Evolutionary conservation across 345 rosid genomes (phyloP).

Genomic region (Populus euphratica): DNA sequence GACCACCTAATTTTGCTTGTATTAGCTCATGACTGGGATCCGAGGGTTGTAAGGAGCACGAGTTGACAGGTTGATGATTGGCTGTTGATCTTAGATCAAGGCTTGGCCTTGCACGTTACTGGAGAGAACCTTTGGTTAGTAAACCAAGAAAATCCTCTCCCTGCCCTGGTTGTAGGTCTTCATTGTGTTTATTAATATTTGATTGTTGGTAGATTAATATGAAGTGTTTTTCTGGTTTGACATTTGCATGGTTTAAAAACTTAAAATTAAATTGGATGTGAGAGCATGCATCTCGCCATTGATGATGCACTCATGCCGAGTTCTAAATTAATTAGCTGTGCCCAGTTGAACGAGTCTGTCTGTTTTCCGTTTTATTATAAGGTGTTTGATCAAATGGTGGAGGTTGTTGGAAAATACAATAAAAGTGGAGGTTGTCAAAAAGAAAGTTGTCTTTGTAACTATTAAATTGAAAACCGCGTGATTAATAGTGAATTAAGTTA

Average conservation of each 20-base stretch:
- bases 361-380: background rate
- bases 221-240: background rate
- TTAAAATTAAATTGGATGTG: background rate
- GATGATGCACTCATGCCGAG: background rate
- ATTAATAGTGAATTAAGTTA: too few relatives aligned
- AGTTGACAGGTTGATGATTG: constrained; percentile 6
- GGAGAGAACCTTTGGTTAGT: background rate
- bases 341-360: background rate
- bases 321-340: background rate
- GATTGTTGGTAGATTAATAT: background rate
- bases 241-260: background rate
- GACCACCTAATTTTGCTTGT: constrained; percentile 1
- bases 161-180: background rate
- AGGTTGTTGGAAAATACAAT: background rate
- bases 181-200: background rate
- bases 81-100: background rate
- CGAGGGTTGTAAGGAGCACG: background rate
- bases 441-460: too few relatives aligned
- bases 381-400: background rate
- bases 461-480: too few relatives aligned
- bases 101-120: background rate
- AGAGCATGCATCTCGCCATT: background rate
- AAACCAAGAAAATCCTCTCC: background rate
- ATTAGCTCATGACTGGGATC: constrained; percentile 4
- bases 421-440: too few relatives aligned